These are phyloP conservation scores for Piper longum DNA, from an alignment of 164 flowering plant genomes.

Conservation along the genomic window DNA sequence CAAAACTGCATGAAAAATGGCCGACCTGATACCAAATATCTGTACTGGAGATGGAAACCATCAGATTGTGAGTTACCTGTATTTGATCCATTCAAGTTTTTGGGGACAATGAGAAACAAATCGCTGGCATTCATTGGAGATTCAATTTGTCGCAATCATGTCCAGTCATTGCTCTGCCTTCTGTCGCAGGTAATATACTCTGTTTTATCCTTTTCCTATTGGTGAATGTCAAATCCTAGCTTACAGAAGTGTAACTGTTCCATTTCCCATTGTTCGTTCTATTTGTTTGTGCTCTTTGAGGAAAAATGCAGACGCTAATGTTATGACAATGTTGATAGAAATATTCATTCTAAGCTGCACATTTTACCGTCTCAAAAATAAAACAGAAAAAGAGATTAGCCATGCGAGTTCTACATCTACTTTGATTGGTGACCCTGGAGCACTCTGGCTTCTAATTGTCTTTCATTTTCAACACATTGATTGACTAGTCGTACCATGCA, in stretches of 20 bases:
- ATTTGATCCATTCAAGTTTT: slow-evolving; percentile 51
- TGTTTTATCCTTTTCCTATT: not conserved
- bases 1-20: slow-evolving; percentile 97
- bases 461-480: not conserved
- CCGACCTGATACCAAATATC: slow-evolving; percentile 68
- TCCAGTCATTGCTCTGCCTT: slow-evolving; percentile 80
- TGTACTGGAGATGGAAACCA: slow-evolving; percentile 89
- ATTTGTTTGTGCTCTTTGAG: too few species aligned
- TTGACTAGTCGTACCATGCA: not conserved
- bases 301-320: too few species aligned
- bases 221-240: not conserved
- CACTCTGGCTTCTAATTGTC: not conserved
- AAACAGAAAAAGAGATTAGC: not conserved
- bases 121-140: slow-evolving; percentile 78
- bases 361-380: not conserved
- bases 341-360: too few species aligned
- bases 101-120: slow-evolving; percentile 67
- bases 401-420: not conserved
- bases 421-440: not conserved
- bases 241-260: not conserved
- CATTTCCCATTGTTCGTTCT: too few species aligned
- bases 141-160: slow-evolving; percentile 86
- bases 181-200: slow-evolving; percentile 47
- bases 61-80: slow-evolving; percentile 46
- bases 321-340: too few species aligned